Base-by-base conservation (phyloP, 2,329 filamentous ascomycete genomes). In the Talaromyces sp. region DNA sequence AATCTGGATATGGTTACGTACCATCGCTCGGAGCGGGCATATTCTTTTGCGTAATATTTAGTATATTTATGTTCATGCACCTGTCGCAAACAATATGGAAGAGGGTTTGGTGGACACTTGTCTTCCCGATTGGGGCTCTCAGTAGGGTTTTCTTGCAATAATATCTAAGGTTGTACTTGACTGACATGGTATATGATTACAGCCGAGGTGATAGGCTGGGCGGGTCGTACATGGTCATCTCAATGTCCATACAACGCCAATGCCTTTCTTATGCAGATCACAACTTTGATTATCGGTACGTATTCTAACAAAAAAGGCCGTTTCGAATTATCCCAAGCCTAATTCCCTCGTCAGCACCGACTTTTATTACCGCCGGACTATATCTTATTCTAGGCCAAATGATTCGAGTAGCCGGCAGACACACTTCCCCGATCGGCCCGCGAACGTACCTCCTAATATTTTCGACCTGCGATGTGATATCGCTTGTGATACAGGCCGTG, bases 401-500 rank as follows among this genome's bases (percentile, higher is more conserved):
- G 61, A 82, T 83, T 70, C 69, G 72, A 33, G 62, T 75, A 9
- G 67, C 80, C 14, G 81, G 81, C 4, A 72, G 69, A 2, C 62
- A 78, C 58, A 79, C 77, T 58, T 81, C 78, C 30, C 65, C 78
- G 42, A 67, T 83, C 12, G 69, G 69, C 4, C 74, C 81, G 1
- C 75, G 67, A 34, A 69, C 76, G 57, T 83, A 82, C 64, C 74
- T 80, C 57, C 77, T 75, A 68, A 74, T 82, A 64, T 83, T 83
- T 68, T 82, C 83, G 68, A 80, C 80, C 42, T 79, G 77, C 68
- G 83, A 85, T 62, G 62, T 85, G 34, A 59, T 85, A 61, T 85
- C 82, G 6, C 81, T 86, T 40, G 73, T 78, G 60, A 74, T 86
- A 34, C 84, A 86, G 72, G 84, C 82, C 28, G 75, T 80, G 7